These are phyloP conservation scores for Cutaneotrichosporon daszewskae DNA, from an alignment of 1,284 basidiomycete genomes.

Conservation along the genomic window DNA sequence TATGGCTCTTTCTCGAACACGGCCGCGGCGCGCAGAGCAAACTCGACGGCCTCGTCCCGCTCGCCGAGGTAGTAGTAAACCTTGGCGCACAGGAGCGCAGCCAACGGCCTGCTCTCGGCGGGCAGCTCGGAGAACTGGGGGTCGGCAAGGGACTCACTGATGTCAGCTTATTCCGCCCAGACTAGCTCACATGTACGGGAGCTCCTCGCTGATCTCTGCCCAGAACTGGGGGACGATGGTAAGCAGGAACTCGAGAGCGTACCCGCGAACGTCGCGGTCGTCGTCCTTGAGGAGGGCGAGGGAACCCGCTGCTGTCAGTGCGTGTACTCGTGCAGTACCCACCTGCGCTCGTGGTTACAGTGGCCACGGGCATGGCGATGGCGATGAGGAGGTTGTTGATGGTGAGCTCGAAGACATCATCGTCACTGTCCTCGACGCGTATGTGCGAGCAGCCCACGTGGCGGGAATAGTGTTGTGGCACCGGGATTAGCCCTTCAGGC, in stretches of 20 bases:
- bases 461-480: neutral
- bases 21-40: conserved; percentile 80
- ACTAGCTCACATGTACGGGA: conserved; percentile 68
- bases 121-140: conserved; percentile 60
- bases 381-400: neutral
- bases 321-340: conserved; percentile 1
- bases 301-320: conserved; percentile 61
- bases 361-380: conserved; percentile 35
- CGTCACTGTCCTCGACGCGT: neutral
- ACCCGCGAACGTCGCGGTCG: conserved; percentile 69
- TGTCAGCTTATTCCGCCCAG: neutral
- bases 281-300: conserved; percentile 86
- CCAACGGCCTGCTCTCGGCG: conserved; percentile 65
- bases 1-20: conserved; percentile 70
- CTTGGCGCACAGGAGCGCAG: conserved; percentile 86
- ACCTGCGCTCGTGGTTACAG: conserved; percentile 41
- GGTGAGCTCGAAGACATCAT: neutral
- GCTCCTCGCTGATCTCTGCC: conserved; percentile 94
- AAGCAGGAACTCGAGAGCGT: conserved; percentile 78
- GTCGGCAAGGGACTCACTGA: conserved; percentile 84
- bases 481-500: too few species aligned
- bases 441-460: neutral
- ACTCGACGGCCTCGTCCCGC: conserved; percentile 85
- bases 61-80: conserved; percentile 93
- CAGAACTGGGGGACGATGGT: conserved; percentile 86